Base-by-base conservation (phyloP, 1,284 basidiomycete species). In the Puccinia coronata region DNA sequence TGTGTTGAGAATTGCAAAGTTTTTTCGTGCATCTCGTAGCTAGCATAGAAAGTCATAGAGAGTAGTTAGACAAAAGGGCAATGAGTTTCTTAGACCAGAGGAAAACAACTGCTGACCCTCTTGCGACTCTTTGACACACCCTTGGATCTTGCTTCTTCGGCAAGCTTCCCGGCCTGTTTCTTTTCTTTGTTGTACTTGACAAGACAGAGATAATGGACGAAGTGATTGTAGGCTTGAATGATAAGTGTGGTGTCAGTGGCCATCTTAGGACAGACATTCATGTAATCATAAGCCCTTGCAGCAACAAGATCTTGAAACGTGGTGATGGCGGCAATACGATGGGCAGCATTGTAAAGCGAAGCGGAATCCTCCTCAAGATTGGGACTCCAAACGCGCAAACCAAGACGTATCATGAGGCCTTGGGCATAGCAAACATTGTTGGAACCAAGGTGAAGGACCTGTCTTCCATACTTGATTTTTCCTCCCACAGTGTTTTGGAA, bases 211-310 rank as follows among this genome's bases (percentile, higher is more conserved):
- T 69, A 78, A 39, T 78, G 75, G 0, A 78, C 75, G n/a, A 67
- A 78, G 25, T 78, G 75, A 39, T 78, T 78, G 49, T 78, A 78
- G 16, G 61, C 75, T 36, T 9, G 43, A 5, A 67, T 69, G 47
- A 78, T 47, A 6, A 78, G 31, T 25, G 18, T 67, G n/a, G 69
- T 78, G 31, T 67, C 47, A n/a, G 47, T 20, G 14, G 63, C 31
- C 49, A 78, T 67, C 1, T 67, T 39, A 6, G 59, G 36, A 49
- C 63, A 6, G 41, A 76, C 16, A 9, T 76, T 59, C 28, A 76
- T 57, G 28, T 76, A 76, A 61, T n/a, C n/a, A 41, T 76, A 76
- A 18, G 41, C 55, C 23, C 43, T 18, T 31, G 31, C 36, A 39
- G 28, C 14, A 12, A 51, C 23, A 28, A 78, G 49, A 63, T 78